Percentiles rank a stretch among this genome's conserved stretches.
phyloP scores from a whole-genome alignment of 345 rosid genomes.

The Mallotus nudiflorus region DNA sequence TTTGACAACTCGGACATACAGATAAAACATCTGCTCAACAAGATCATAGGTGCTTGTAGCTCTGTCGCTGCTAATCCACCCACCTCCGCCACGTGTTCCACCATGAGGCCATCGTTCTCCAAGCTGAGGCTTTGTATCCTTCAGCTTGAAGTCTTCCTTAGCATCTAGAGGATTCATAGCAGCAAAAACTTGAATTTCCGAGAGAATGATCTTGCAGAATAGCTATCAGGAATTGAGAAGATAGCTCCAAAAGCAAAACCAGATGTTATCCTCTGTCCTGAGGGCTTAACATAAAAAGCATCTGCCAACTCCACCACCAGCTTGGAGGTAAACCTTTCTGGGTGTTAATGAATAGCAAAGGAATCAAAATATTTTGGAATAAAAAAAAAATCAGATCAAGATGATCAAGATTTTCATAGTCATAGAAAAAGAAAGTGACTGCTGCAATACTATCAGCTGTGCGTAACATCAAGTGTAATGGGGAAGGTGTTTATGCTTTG shows the following conservation, averaged over 20 bases:
- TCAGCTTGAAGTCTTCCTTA: constrained; percentile 79
- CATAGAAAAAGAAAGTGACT: background rate
- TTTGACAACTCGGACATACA: constrained; percentile 33
- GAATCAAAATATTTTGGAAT: constrained; percentile 16
- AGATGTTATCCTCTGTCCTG: background rate
- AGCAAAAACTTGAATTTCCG: constrained; percentile 8
- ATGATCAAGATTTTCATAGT: constrained; percentile 4
- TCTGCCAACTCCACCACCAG: constrained; percentile 31
- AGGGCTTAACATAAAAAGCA: constrained; percentile 18
- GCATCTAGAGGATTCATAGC: constrained; percentile 57
- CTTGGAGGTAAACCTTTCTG: constrained; percentile 22
- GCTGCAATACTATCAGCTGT: background rate
- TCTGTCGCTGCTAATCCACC: constrained; percentile 37
- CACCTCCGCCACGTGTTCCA: constrained; percentile 27
- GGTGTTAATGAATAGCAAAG: constrained; percentile 16
- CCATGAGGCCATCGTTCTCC: constrained; percentile 95
- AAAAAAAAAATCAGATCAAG: constrained; percentile 1
- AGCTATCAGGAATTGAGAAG: constrained; percentile 2
- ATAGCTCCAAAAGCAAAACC: constrained; percentile 6
- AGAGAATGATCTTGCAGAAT: background rate
- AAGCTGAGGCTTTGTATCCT: constrained; percentile 86
- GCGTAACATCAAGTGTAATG: background rate
- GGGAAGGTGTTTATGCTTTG: constrained; percentile 3
- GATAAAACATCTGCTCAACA: constrained; percentile 37
- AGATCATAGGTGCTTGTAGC: constrained; percentile 40